phyloP scores from a whole-genome alignment of 208 protist genomes.

The Wallacemonas sp. region DNA sequence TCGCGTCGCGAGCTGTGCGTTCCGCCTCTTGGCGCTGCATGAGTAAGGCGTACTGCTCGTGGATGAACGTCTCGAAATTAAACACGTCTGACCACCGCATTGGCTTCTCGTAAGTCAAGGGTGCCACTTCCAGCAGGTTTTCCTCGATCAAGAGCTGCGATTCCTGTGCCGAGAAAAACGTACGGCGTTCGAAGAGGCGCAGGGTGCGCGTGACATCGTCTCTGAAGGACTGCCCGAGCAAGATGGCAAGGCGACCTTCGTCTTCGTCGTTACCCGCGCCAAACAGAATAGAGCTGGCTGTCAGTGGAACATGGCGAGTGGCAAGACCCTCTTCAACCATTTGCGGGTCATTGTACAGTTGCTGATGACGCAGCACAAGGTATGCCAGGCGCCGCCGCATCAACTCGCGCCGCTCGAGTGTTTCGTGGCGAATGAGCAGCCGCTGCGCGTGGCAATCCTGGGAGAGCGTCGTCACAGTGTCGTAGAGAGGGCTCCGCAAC shows the following conservation, averaged over 20 bases:
- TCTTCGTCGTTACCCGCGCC: not conserved
- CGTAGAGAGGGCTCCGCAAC: slow-evolving; percentile 22
- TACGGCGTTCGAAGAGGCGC: slow-evolving; percentile 30
- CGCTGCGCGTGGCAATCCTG: slow-evolving; percentile 27
- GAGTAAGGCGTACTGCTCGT: not conserved
- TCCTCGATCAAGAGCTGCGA: slow-evolving; percentile 28
- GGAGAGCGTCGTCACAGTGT: slow-evolving; percentile 18
- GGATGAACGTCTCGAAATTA: slow-evolving; percentile 10
- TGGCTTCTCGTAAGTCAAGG: slow-evolving; percentile 4
- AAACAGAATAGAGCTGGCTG: slow-evolving; percentile 2
- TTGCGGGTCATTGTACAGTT: slow-evolving; percentile 53
- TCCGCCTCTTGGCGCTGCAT: not conserved
- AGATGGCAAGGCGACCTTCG: not conserved
- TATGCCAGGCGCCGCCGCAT: slow-evolving; percentile 40
- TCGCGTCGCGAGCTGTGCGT: not conserved
- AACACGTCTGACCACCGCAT: slow-evolving; percentile 4
- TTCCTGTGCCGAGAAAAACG: slow-evolving; percentile 53
- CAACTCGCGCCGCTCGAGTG: slow-evolving; percentile 66
- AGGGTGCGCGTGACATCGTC: slow-evolving; percentile 22
- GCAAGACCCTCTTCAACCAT: slow-evolving; percentile 33
- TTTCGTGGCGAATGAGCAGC: slow-evolving; percentile 48
- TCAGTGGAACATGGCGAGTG: slow-evolving; percentile 18
- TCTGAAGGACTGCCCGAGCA: not conserved
- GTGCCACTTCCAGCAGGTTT: not conserved
- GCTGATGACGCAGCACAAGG: slow-evolving; percentile 59